phyloP scores from a whole-genome alignment of 371 early-diverging fungal genomes.

The Mucor sp. region DNA sequence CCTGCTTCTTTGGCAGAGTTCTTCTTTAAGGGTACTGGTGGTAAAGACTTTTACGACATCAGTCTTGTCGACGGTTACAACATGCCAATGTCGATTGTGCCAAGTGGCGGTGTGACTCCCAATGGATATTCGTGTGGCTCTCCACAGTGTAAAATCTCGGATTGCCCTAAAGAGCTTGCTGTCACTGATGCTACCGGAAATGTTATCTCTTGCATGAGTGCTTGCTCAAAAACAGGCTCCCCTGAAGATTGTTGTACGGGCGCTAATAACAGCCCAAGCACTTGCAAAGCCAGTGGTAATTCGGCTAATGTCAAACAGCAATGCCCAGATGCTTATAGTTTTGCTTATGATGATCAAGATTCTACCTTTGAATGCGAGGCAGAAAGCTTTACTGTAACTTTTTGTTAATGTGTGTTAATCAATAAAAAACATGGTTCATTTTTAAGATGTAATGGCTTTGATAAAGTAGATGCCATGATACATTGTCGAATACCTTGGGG shows the following conservation, averaged over 20 bases:
- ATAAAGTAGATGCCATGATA: too few relatives aligned
- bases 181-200: constrained; percentile 34
- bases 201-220: constrained; percentile 36
- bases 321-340: constrained; percentile 48
- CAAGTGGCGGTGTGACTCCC: constrained; percentile 11
- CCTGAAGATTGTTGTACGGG: constrained; percentile 40
- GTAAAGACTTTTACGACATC: constrained; percentile 50
- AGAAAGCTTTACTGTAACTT: constrained; percentile 10
- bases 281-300: constrained; percentile 27
- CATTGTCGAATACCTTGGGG: too few relatives aligned
- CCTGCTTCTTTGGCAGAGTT: constrained; percentile 57
- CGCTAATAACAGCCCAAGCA: constrained; percentile 23
- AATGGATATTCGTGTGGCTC: constrained; percentile 39
- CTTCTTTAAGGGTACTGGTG: constrained; percentile 41
- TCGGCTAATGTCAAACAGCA: constrained; percentile 26
- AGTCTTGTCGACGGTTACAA: constrained; percentile 53
- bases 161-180: constrained; percentile 35
- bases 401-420: constrained; percentile 17
- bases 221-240: constrained; percentile 30
- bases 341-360: constrained; percentile 25
- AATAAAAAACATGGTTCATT: background rate
- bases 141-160: constrained; percentile 29
- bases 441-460: too few relatives aligned
- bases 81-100: constrained; percentile 34
- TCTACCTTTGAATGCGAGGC: constrained; percentile 26